Evolutionary conservation across 78 protist genomes (phyloP).

Genomic region (Dictyostelium discoideum): DNA sequence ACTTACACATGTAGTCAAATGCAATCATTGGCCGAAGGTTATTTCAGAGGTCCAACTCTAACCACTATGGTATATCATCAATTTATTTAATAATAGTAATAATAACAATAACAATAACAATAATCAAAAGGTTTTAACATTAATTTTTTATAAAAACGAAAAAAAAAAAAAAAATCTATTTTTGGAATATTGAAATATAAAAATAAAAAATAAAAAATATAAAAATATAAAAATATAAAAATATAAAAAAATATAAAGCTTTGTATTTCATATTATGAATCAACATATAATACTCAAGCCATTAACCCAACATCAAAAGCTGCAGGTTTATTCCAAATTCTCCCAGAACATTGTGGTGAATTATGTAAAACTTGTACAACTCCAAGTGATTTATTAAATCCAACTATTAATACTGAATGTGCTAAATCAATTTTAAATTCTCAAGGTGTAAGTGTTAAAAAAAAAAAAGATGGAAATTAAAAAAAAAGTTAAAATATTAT

Average conservation of each 20-base stretch:
- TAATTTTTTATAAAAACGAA: too few relatives aligned
- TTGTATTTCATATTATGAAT: conserved; percentile 63
- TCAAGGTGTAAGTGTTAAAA: conserved; percentile 14
- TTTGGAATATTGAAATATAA: too few relatives aligned
- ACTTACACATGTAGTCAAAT: conserved; percentile 23
- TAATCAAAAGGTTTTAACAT: too few relatives aligned
- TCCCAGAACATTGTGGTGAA: conserved; percentile 28
- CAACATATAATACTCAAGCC: conserved; percentile 30
- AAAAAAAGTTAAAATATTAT: too few relatives aligned
- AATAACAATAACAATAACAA: too few relatives aligned
- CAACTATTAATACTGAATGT: conserved; percentile 59
- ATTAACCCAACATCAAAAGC: background rate
- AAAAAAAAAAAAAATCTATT: too few relatives aligned
- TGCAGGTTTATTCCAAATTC: conserved; percentile 57
- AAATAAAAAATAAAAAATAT: too few relatives aligned
- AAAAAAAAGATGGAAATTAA: too few relatives aligned
- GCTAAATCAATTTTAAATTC: conserved; percentile 43
- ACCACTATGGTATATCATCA: background rate
- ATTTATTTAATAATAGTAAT: background rate
- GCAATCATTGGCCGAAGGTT: conserved; percentile 1
- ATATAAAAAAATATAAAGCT: background rate
- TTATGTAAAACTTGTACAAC: conserved; percentile 14
- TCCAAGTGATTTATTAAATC: conserved; percentile 52
- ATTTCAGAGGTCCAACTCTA: background rate
- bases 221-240: too few relatives aligned